Evolutionary conservation across 2,329 filamentous ascomycete species (phyloP).

Genomic region (Aspergillus novofumigatus): DNA sequence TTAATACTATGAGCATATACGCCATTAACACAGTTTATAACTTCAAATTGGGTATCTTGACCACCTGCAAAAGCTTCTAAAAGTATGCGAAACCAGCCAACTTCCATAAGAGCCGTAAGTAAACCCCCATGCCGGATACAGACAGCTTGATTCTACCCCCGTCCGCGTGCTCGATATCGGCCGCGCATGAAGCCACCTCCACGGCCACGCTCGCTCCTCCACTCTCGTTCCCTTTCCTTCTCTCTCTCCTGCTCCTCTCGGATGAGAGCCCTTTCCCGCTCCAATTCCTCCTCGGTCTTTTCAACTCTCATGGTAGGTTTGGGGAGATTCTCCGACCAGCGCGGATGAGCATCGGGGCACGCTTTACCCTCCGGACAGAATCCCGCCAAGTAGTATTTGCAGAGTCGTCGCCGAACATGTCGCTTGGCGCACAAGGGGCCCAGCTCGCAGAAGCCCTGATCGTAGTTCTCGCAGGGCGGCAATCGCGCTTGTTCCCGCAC

Average conservation of each 20-base stretch:
- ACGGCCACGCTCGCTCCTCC: conserved; percentile 50
- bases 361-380: conserved; percentile 82
- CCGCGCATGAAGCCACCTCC: conserved; percentile 43
- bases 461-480: conserved; percentile 84
- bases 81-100: background rate
- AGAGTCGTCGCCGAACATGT: conserved; percentile 77
- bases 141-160: conserved; percentile 25
- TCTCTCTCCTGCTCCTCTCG: conserved; percentile 58
- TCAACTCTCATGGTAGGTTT: conserved; percentile 60
- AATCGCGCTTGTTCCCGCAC: conserved; percentile 77
- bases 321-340: conserved; percentile 65
- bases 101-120: background rate
- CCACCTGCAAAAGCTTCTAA: background rate
- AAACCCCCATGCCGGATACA: background rate
- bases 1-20: background rate
- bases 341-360: conserved; percentile 77
- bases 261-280: conserved; percentile 51
- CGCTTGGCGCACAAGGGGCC: conserved; percentile 84
- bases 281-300: conserved; percentile 68
- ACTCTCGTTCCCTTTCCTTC: conserved; percentile 52
- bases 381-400: conserved; percentile 81
- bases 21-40: background rate
- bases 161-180: conserved; percentile 44
- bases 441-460: conserved; percentile 88
- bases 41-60: background rate